Base-by-base conservation (phyloP, 148 eudicot species). In the Vaccinium vitisidaea region DNA sequence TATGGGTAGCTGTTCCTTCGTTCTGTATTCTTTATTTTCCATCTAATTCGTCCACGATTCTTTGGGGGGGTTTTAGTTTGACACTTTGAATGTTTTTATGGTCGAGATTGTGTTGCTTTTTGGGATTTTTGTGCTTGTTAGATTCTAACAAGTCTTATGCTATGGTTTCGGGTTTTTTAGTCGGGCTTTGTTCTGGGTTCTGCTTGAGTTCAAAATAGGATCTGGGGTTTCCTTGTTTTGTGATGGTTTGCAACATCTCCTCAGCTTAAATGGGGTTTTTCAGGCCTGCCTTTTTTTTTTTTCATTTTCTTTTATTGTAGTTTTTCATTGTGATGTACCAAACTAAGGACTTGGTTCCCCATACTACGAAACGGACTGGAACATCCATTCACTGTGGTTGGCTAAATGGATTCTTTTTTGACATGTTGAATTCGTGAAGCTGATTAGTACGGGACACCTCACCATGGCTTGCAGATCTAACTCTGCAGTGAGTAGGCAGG, bases 41-140 rank as follows among this genome's bases (percentile, higher is more conserved):
- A 65, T 67, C 73, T 23, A 63, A n/a, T 43, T 81, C 63, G 6
- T 4, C 43, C 21, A 36, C 48, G 10, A 19, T 69, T 82, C 67
- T 36, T 32, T 82, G 65, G 84, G 78, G 9, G 23, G 6, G 63
- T 58, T 82, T 11, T 23, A 25, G 30, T 81, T 55, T 65, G 9
- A 7, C 2, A 63, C 32, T n/a, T 73, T 71, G 53, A 12, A 73
- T 56, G 23, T 18, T 13, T 63, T n/a, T 4, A 1, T 3, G 69
- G 69, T 63, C 69, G 25, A 61, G 8, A 21, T n/a, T 61, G 8
- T 61, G 27, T 61, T 61, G 3, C 69, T 61, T 61, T 1, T 80
- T 7, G 4, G 71, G 55, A 80, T 85, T 80, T n/a, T 67, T 82
- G 81, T 76, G 67, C 69, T 76, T 30, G 48, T 65, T 61, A 25